Base-by-base conservation (phyloP, 2,329 filamentous ascomycete species). In the Shiraia sp. region DNA sequence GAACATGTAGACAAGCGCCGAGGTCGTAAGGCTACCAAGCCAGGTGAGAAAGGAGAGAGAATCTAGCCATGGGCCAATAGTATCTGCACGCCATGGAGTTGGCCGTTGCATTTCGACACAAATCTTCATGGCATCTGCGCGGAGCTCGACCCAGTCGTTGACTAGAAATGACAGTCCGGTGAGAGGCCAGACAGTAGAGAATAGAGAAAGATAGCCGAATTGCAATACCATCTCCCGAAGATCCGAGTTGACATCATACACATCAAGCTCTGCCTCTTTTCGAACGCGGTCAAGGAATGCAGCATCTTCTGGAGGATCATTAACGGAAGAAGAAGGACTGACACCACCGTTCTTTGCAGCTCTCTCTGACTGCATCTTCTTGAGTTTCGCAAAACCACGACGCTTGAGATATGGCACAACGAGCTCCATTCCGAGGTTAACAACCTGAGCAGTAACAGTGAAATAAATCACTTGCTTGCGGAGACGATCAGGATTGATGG, bases 61-160 rank as follows among this genome's bases (percentile, higher is more conserved):
- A 52, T 90, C 82, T 10, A 97, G 76, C 87, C 90, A 97, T 1
- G 93, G 91, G 0, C 93, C 93, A 55, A 99, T 97, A 1, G 88
- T 93, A 71, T 97, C 93, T 1, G 90, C 85, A 38, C 93, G 83
- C 80, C 87, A 90, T 1, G 93, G 93, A 26, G 88, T 89, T 0
- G 93, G 93, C 3, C 93, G 85, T 60, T 92, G 87, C 76, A 89
- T 91, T 68, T 91, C 87, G 33, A 90, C 79, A 41, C 90, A 90
- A 58, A 97, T 95, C 70, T 99, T 99, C 73, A 96, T 80, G 2
- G 92, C 91, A 64, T 99, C 93, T 1, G 89, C 89, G 29, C 93
- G 87, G 27, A 97, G 80, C 66, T 97, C 93, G 42, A 99, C 75
- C 90, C 92, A 97, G 73, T 97, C 95, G 73, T 97, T 97, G 69